Conservation (phyloP, 257 asterid species). For the Salvia rosmarinus region DNA sequence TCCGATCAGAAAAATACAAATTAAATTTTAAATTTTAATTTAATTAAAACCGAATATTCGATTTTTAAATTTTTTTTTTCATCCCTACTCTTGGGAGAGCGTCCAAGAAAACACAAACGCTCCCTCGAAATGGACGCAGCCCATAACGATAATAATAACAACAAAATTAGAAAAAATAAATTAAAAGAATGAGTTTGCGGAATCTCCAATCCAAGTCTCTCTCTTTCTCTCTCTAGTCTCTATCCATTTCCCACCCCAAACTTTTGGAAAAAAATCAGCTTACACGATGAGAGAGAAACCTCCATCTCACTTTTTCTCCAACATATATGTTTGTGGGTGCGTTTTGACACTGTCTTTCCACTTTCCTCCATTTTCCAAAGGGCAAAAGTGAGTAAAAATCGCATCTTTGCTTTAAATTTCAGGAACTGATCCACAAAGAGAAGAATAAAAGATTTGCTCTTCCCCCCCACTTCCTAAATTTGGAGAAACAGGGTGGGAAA, state of each 20-base stretch:
- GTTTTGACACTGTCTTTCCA: conserved; percentile 29
- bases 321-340: conserved; percentile 13
- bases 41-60: too few species aligned
- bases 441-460: conserved; percentile 13
- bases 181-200: conserved; percentile 4
- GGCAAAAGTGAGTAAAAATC: conserved; percentile 1
- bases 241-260: conserved; percentile 29
- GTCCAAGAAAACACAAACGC: too few species aligned
- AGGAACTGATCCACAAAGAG: conserved; percentile 22
- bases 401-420: conserved; percentile 28
- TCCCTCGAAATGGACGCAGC: background rate
- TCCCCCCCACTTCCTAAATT: conserved; percentile 5
- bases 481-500: background rate
- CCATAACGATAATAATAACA: background rate
- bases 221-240: conserved; percentile 31
- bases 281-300: conserved; percentile 32
- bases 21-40: too few species aligned
- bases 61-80: too few species aligned
- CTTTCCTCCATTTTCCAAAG: conserved; percentile 20
- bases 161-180: background rate
- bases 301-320: background rate
- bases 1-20: too few species aligned
- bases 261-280: conserved; percentile 20
- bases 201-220: conserved; percentile 30
- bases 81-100: too few species aligned